Evolutionary conservation across 495 filamentous ascomycete genomes (phyloP), one percentile per base, ranked within the genome.

Genomic region (Penicillium robsamsonii): DNA sequence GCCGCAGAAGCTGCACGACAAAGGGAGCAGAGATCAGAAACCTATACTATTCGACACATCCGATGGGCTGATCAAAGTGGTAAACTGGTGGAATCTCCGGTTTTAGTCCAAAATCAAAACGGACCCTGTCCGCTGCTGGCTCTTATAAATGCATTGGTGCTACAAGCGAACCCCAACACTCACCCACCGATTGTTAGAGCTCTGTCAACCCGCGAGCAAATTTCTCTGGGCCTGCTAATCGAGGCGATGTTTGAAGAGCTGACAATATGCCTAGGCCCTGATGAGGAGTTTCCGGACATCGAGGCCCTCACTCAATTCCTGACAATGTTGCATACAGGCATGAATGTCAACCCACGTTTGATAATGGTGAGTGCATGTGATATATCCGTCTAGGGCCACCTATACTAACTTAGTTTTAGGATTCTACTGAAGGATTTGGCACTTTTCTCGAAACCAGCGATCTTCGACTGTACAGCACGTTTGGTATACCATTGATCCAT

Each of bases 291-390:
- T 41, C 92, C 93, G 1, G 94, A 98, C 63, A 87, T 98, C 50
- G 78, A 85, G 40, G 92, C 95, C 42, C 78, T 98, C 1, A 93
- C 95, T 66, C 74, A 79, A 17, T 97, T 98, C 66, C 79, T 98
- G 9, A 81, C 92, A 27, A 90, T 89, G 43, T 77, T 98, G 4
- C 91, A 97, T 67, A 97, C 92, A 1, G 94, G 94, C 37, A 96
- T 98, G 92, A 97, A 97, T 64, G 94, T 97, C 44, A 97, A 98
- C 63, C 94, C 94, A 37, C 86, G 88, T 17, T 90, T 96, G 53
- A 80, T 91, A 22, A 62, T 84, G 48, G 73, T 76, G 56, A 63
- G 74, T 12, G 69, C 18, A 29, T 18, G 15, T 17, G 22, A 30
- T 17, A 9, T 31, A 31, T 20, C 25, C n/a, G 20, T 52, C 25